Conservation (phyloP, 1,139 yeast species). For the Geotrichum aggregatum region DNA sequence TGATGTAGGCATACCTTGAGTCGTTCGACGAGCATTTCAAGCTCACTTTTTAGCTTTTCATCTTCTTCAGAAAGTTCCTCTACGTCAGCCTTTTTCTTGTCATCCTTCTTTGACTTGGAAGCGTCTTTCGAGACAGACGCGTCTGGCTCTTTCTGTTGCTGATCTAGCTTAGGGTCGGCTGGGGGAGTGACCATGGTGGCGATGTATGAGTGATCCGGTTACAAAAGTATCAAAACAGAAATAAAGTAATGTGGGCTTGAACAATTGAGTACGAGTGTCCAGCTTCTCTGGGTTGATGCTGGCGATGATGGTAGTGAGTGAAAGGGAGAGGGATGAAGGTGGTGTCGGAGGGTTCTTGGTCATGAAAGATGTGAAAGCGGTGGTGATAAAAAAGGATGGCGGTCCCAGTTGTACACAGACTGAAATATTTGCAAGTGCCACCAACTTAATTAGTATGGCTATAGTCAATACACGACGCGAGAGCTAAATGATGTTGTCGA, state of each 20-base stretch:
- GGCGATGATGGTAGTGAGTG: neutral
- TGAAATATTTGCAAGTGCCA: slow-evolving; percentile 1
- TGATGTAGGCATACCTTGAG: slow-evolving; percentile 38
- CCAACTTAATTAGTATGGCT: no score
- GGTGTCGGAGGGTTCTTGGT: neutral
- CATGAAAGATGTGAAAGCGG: neutral
- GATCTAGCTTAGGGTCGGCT: slow-evolving; percentile 17
- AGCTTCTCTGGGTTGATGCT: neutral
- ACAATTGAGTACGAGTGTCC: slow-evolving; percentile 5
- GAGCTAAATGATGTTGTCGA: no score
- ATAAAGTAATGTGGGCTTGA: neutral
- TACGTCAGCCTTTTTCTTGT: slow-evolving; percentile 45
- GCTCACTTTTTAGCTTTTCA: slow-evolving; percentile 76
- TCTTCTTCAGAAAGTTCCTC: slow-evolving; percentile 95
- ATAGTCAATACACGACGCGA: no score
- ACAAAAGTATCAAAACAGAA: neutral
- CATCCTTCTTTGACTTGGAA: slow-evolving; percentile 25
- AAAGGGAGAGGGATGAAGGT: neutral
- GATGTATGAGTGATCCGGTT: neutral
- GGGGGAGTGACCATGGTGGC: slow-evolving; percentile 10
- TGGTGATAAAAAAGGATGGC: neutral
- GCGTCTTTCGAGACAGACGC: slow-evolving; percentile 10
- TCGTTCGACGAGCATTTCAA: slow-evolving; percentile 82
- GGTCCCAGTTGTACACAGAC: neutral
- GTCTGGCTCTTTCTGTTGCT: slow-evolving; percentile 6